Conservation (phyloP, 225 moss, liverwort and hornwort species). For the Physcomitrellopsis africana region DNA sequence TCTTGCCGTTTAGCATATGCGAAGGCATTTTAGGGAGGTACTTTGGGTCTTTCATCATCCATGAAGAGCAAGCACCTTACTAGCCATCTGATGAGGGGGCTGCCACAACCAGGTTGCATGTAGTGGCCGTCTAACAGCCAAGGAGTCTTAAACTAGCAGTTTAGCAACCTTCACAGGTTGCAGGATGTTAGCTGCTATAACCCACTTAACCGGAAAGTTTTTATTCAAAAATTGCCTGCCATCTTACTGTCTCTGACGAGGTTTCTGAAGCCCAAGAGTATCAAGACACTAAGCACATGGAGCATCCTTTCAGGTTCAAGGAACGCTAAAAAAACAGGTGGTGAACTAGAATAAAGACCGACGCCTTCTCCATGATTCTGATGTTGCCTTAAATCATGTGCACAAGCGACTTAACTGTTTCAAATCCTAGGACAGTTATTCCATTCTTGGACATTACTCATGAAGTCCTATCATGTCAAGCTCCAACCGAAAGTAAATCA, state of each 20-base stretch:
- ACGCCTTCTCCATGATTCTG: conserved; percentile 67
- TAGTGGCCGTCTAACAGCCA: conserved; percentile 67
- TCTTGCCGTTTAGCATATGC: conserved; percentile 65
- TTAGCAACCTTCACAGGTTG: conserved; percentile 69
- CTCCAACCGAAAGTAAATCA: not conserved
- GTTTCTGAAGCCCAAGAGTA: conserved; percentile 55
- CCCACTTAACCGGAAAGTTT: conserved; percentile 68
- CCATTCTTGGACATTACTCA: conserved; percentile 57
- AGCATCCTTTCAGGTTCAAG: conserved; percentile 41
- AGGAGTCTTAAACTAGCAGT: conserved; percentile 55
- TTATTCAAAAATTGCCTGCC: conserved; percentile 28
- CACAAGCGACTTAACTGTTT: conserved; percentile 72
- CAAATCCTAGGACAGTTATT: conserved; percentile 75
- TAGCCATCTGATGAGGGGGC: conserved; percentile 64
- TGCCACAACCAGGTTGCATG: conserved; percentile 74
- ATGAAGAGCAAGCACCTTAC: conserved; percentile 38
- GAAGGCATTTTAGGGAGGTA: conserved; percentile 48
- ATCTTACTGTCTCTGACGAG: conserved; percentile 43
- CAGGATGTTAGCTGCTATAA: conserved; percentile 67
- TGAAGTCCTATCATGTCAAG: not conserved
- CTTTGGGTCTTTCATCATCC: conserved; percentile 48
- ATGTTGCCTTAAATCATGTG: conserved; percentile 76
- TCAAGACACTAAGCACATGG: conserved; percentile 38
- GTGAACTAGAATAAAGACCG: conserved; percentile 73
- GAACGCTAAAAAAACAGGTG: conserved; percentile 61